phyloP scores from a whole-genome alignment of 345 rosid species.

The Triadica sebifera region DNA sequence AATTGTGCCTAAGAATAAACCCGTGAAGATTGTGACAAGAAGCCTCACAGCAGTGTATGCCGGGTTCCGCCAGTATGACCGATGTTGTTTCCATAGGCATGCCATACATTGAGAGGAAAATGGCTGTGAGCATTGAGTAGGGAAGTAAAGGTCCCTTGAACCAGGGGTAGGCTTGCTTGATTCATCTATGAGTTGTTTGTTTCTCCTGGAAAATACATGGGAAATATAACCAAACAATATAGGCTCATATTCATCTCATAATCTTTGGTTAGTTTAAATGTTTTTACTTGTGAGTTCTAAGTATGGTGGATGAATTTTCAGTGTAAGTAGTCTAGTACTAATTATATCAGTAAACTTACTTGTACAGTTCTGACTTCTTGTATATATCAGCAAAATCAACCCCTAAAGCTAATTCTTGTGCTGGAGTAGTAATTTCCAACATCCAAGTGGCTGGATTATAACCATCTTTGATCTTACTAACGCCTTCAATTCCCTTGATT shows the following conservation, averaged over 20 bases:
- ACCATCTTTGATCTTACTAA: neutral
- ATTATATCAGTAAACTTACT: neutral
- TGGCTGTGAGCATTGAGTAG: constrained; percentile 36
- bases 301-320: neutral
- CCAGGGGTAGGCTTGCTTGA: constrained; percentile 37
- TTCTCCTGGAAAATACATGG: neutral
- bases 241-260: neutral
- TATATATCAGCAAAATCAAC: constrained; percentile 3
- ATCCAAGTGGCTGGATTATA: constrained; percentile 8
- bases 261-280: too few relatives aligned
- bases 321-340: neutral
- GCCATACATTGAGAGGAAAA: constrained; percentile 37
- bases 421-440: neutral
- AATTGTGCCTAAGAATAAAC: constrained; percentile 26
- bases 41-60: constrained; percentile 38
- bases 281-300: too few relatives aligned
- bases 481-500: neutral
- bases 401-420: neutral
- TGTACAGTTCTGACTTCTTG: neutral
- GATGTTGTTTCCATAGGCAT: constrained; percentile 54
- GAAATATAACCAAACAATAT: neutral
- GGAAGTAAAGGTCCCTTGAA: constrained; percentile 38
- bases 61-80: constrained; percentile 58
- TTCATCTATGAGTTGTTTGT: neutral
- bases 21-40: constrained; percentile 14